A percentile compares a stretch with the other conserved stretches of the same genome.
phyloP scores from a whole-genome alignment of 2,329 filamentous ascomycete genomes.

The Cephalotrichum gorgonifer region DNA sequence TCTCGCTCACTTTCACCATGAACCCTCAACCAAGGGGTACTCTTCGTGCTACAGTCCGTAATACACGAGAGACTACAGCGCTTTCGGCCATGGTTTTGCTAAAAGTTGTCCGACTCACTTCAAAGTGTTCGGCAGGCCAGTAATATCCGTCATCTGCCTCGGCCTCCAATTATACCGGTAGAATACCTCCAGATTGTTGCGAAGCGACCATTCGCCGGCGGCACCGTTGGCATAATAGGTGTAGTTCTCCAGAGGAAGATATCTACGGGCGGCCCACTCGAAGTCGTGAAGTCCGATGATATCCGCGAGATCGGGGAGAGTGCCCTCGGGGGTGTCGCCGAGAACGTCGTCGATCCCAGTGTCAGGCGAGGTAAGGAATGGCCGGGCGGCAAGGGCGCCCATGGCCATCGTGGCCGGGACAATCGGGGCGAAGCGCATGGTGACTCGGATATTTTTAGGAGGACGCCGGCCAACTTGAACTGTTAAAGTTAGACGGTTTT shows the following conservation, averaged over 20 bases:
- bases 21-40: background rate
- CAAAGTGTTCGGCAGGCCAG: constrained; percentile 27
- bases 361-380: constrained; percentile 33
- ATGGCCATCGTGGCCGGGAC: constrained; percentile 17
- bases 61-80: background rate
- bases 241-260: constrained; percentile 34
- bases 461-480: too few species aligned
- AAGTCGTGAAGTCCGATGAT: constrained; percentile 43
- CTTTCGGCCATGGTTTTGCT: background rate
- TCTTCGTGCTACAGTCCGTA: background rate
- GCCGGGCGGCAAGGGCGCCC: constrained; percentile 28
- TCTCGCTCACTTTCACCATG: too few species aligned
- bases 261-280: constrained; percentile 38
- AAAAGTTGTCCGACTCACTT: constrained; percentile 14
- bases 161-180: constrained; percentile 36
- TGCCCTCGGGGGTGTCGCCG: constrained; percentile 16
- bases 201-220: constrained; percentile 44
- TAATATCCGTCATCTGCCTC: constrained; percentile 39
- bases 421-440: constrained; percentile 10
- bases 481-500: too few species aligned
- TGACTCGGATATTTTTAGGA: too few species aligned
- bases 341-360: constrained; percentile 31
- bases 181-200: constrained; percentile 46
- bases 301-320: constrained; percentile 18
- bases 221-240: constrained; percentile 49